A percentile compares a stretch with the other conserved stretches of the same genome.
phyloP scores from a whole-genome alignment of 805 yeast species.

The Wickerhamomyces sydowiorum region DNA sequence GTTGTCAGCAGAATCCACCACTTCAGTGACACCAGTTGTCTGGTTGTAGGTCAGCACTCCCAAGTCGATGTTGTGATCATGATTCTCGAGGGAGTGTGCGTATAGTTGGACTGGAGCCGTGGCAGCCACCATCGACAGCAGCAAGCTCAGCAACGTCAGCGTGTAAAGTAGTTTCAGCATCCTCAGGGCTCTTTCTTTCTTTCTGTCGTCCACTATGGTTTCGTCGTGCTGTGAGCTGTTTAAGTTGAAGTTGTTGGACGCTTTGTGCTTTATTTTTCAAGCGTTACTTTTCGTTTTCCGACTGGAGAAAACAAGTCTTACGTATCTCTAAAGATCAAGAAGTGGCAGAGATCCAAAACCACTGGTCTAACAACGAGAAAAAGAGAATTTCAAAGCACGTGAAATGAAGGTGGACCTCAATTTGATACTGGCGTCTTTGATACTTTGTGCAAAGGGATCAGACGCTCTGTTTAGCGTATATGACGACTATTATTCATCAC shows the following conservation, averaged over 20 bases:
- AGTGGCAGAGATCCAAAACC: no score
- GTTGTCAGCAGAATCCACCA: neutral
- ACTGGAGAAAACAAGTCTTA: no score
- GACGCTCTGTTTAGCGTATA: slow-evolving; percentile 12
- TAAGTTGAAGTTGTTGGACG: no score
- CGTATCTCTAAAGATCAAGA: no score
- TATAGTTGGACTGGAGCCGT: slow-evolving; percentile 1
- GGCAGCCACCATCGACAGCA: neutral
- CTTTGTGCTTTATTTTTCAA: no score
- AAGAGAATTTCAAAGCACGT: no score
- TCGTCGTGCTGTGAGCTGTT: no score
- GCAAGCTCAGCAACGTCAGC: neutral
- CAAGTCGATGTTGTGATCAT: neutral
- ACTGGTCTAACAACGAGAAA: no score
- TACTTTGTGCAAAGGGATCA: neutral
- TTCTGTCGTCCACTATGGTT: no score
- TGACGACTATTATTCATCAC: slow-evolving; percentile 15
- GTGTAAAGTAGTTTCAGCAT: neutral
- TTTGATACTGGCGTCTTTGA: neutral
- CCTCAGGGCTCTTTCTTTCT: no score
- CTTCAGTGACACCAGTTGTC: neutral
- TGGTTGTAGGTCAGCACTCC: slow-evolving; percentile 2
- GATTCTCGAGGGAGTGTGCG: slow-evolving; percentile 1
- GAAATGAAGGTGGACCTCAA: no score
- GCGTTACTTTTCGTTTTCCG: no score